A percentile compares a stretch with the other conserved stretches of the same genome.
Conservation (phyloP, 169 alveolate species). For the Besnoitia besnoiti region DNA sequence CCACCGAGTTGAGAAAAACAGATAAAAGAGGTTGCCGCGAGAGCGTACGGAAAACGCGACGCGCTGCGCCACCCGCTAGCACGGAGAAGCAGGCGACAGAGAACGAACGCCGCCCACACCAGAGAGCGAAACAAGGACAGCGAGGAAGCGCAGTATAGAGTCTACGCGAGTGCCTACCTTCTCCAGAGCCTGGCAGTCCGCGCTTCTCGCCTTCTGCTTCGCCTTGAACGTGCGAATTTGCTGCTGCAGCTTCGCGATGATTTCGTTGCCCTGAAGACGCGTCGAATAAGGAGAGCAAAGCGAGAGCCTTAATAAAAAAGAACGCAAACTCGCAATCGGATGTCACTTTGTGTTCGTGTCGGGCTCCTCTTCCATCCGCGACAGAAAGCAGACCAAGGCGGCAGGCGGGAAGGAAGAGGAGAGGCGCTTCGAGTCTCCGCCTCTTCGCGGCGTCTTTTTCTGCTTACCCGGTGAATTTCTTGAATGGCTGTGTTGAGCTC, state of each 20-base stretch:
- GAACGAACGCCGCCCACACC: too few species aligned
- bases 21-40: too few species aligned
- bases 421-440: too few species aligned
- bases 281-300: background rate
- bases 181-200: constrained; percentile 25
- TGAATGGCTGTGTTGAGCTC: constrained; percentile 39
- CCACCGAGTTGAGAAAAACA: background rate
- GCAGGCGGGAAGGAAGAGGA: too few species aligned
- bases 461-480: constrained; percentile 11
- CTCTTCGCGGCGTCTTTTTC: background rate
- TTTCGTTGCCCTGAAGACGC: constrained; percentile 16
- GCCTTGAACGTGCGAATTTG: constrained; percentile 24
- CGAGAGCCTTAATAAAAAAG: background rate
- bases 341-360: background rate
- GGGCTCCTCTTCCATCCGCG: background rate
- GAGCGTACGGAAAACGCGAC: too few species aligned
- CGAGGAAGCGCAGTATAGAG: too few species aligned
- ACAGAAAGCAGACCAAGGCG: too few species aligned
- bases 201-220: constrained; percentile 11
- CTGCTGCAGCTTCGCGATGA: constrained; percentile 41
- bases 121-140: too few species aligned
- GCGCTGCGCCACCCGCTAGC: too few species aligned
- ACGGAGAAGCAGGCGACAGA: too few species aligned
- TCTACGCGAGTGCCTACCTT: background rate
- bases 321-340: too few species aligned